These are phyloP conservation scores for Phytophthora melonis DNA, from an alignment of 352 stramenopile species.

Conservation along the genomic window DNA sequence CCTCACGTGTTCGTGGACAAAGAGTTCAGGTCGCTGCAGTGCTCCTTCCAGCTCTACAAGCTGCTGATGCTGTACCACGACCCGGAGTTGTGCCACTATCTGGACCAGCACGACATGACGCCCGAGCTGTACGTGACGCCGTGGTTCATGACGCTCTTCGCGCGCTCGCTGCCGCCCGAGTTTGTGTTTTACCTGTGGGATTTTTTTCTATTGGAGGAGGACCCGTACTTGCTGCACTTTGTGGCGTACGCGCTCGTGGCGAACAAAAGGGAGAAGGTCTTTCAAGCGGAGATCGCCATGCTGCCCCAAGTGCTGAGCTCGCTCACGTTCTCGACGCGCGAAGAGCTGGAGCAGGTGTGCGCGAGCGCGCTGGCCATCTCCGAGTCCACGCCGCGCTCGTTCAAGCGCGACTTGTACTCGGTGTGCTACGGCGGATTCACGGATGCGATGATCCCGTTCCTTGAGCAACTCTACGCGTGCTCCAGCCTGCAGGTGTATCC, in stretches of 20 bases:
- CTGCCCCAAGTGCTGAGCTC: constrained; percentile 84
- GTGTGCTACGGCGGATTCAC: constrained; percentile 85
- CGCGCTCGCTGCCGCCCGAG: constrained; percentile 74
- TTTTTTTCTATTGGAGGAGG: constrained; percentile 91
- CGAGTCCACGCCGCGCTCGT: constrained; percentile 76
- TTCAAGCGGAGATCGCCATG: constrained; percentile 76
- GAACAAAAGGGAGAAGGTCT: constrained; percentile 62
- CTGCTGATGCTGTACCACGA: constrained; percentile 94
- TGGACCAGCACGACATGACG: constrained; percentile 93
- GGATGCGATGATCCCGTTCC: constrained; percentile 69
- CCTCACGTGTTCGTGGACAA: constrained; percentile 90
- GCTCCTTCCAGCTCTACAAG: constrained; percentile 92
- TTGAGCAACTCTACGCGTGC: constrained; percentile 71
- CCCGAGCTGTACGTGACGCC: constrained; percentile 94
- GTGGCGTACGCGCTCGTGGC: constrained; percentile 87
- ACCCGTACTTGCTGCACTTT: constrained; percentile 91
- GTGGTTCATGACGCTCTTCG: constrained; percentile 96
- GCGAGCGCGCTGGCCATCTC: constrained; percentile 59
- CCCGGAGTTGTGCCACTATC: constrained; percentile 84
- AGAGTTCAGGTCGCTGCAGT: constrained; percentile 93
- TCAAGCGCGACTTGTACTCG: constrained; percentile 83
- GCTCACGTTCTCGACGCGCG: constrained; percentile 67
- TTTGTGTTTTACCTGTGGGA: constrained; percentile 92
- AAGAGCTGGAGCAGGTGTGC: constrained; percentile 73
- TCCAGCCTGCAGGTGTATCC: constrained; percentile 89